Evolutionary conservation across 495 filamentous ascomycete species (phyloP).

Genomic region (Podospora conica): DNA sequence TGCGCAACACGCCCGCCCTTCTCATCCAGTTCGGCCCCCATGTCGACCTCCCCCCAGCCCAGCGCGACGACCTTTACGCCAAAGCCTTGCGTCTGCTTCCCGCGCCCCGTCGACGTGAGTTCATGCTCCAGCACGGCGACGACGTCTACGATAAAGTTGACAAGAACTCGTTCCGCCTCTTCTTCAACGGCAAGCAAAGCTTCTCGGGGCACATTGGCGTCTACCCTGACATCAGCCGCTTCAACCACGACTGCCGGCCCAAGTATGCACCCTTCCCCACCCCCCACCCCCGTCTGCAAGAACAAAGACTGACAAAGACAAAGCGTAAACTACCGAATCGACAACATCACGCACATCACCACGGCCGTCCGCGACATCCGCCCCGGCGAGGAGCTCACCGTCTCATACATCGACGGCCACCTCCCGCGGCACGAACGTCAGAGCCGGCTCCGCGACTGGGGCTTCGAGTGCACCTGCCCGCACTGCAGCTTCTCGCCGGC

Average conservation of each 20-base stretch:
- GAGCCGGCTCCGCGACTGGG: conserved; percentile 31
- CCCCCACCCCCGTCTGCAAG: not conserved
- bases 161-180: conserved; percentile 37
- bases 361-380: conserved; percentile 36
- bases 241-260: conserved; percentile 43
- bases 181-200: conserved; percentile 25
- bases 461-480: conserved; percentile 36
- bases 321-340: conserved; percentile 37
- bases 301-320: not conserved
- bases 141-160: conserved; percentile 31
- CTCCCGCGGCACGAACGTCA: conserved; percentile 27
- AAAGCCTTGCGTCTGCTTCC: conserved; percentile 28
- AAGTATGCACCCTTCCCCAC: conserved; percentile 27
- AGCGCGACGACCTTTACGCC: conserved; percentile 24
- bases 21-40: conserved; percentile 28
- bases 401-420: conserved; percentile 36
- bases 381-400: conserved; percentile 35
- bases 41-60: conserved; percentile 18
- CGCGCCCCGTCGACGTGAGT: conserved; percentile 11
- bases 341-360: conserved; percentile 34
- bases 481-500: conserved; percentile 26
- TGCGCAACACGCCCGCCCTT: conserved; percentile 28
- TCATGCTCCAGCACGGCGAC: conserved; percentile 32
- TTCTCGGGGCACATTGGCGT: conserved; percentile 29
- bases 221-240: conserved; percentile 32